Evolutionary conservation across 2,329 filamentous ascomycete species (phyloP).

Genomic region (Aspergillus vadensis): DNA sequence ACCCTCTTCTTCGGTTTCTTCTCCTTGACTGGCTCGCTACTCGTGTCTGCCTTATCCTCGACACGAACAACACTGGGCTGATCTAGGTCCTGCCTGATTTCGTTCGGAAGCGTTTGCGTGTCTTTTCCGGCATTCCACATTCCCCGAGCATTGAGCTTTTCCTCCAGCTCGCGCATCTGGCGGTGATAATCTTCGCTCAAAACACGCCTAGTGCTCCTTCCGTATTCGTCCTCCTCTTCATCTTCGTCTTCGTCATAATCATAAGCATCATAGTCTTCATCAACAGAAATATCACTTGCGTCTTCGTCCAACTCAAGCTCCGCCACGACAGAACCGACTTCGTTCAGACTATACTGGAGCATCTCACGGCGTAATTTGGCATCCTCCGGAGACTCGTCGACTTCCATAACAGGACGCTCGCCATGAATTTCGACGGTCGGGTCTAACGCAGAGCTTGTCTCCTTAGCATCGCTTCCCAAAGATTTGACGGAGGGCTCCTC

Average conservation of each 20-base stretch:
- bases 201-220: constrained; percentile 67
- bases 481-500: neutral
- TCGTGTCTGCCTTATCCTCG: constrained; percentile 23
- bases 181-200: constrained; percentile 74
- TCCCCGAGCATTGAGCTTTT: constrained; percentile 64
- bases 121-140: constrained; percentile 61
- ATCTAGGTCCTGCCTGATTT: constrained; percentile 35
- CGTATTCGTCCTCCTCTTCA: constrained; percentile 75
- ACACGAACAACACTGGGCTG: constrained; percentile 28
- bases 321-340: constrained; percentile 88
- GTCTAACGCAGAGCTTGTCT: constrained; percentile 20
- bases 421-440: constrained; percentile 25
- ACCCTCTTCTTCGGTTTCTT: constrained; percentile 65
- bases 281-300: constrained; percentile 51
- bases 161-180: constrained; percentile 83
- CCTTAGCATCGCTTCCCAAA: constrained; percentile 11
- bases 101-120: constrained; percentile 34
- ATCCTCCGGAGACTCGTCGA: constrained; percentile 78
- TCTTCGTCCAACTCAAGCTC: constrained; percentile 81
- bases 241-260: constrained; percentile 53
- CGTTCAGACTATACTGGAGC: constrained; percentile 83
- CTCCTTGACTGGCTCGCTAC: constrained; percentile 16
- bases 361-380: constrained; percentile 80
- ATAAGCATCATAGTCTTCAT: constrained; percentile 58
- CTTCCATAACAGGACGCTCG: constrained; percentile 61